Evolutionary conservation across 805 yeast genomes (phyloP).

Genomic region (Zygoascus ofunaensis): DNA sequence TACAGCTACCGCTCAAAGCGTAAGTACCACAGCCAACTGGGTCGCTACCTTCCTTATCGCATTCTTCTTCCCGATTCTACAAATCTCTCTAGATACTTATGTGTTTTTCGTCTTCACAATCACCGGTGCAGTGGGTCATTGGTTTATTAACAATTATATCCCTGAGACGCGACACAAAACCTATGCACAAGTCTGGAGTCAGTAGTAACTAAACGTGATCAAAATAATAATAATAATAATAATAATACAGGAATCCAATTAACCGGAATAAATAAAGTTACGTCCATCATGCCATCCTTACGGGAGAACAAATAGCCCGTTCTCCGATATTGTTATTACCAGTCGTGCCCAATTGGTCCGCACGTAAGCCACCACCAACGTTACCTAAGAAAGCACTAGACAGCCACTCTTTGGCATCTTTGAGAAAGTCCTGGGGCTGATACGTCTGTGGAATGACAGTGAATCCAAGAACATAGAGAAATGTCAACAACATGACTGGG

Average conservation of each 20-base stretch:
- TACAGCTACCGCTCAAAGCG: conserved; percentile 80
- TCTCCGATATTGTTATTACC: too few species aligned
- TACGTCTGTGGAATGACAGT: background rate
- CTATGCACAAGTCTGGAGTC: conserved; percentile 60
- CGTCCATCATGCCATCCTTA: too few species aligned
- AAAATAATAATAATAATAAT: too few species aligned
- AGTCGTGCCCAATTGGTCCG: too few species aligned
- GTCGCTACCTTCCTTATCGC: conserved; percentile 72
- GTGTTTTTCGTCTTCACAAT: conserved; percentile 58
- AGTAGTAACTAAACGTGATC: background rate
- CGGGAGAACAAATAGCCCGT: too few species aligned
- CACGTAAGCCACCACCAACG: too few species aligned
- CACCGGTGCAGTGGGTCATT: conserved; percentile 19
- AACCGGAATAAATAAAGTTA: too few species aligned
- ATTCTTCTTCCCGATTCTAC: conserved; percentile 65
- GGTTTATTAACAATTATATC: conserved; percentile 39
- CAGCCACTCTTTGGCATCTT: background rate
- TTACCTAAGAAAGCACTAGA: background rate
- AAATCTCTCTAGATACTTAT: conserved; percentile 59
- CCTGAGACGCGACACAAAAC: conserved; percentile 72
- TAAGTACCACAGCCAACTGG: conserved; percentile 91
- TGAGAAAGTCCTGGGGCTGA: background rate
- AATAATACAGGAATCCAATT: too few species aligned
- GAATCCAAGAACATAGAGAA: conserved; percentile 3
- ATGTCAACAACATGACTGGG: conserved; percentile 48